These are phyloP conservation scores for Saccharomyces pastorianus DNA, from an alignment of 1,139 yeast genomes.

Conservation along the genomic window DNA sequence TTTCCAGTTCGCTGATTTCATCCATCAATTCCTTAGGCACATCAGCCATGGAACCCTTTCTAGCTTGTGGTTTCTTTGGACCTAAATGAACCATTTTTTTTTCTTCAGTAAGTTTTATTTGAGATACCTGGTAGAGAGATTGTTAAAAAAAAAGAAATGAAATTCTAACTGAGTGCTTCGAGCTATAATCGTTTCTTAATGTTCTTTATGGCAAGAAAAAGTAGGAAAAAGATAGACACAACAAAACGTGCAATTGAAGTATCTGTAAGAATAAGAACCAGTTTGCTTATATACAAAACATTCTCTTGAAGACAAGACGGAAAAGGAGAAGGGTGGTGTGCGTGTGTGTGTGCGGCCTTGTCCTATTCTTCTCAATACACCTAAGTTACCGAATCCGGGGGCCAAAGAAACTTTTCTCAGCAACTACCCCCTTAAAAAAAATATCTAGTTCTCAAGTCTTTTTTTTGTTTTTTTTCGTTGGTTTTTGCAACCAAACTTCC, in stretches of 20 bases:
- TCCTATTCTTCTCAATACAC: not conserved
- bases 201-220: not conserved
- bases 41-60: conserved; percentile 73
- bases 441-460: not conserved
- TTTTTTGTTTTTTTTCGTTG: not conserved
- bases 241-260: not conserved
- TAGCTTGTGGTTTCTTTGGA: conserved; percentile 74
- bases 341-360: not conserved
- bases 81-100: conserved; percentile 72
- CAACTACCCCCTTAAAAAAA: not conserved
- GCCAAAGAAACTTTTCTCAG: not conserved
- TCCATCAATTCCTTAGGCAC: conserved; percentile 57
- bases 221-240: no score
- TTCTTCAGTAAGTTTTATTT: not conserved
- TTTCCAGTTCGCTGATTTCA: conserved; percentile 52
- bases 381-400: not conserved
- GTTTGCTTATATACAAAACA: not conserved
- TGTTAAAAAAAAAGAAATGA: not conserved
- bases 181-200: not conserved
- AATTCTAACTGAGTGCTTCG: not conserved
- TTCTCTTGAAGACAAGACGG: not conserved
- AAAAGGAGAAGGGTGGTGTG: not conserved
- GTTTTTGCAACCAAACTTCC: not conserved
- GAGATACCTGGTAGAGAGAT: not conserved
- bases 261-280: not conserved